These are phyloP conservation scores for Trichosporon coremiiforme DNA, from an alignment of 1,284 basidiomycete species.

Conservation along the genomic window DNA sequence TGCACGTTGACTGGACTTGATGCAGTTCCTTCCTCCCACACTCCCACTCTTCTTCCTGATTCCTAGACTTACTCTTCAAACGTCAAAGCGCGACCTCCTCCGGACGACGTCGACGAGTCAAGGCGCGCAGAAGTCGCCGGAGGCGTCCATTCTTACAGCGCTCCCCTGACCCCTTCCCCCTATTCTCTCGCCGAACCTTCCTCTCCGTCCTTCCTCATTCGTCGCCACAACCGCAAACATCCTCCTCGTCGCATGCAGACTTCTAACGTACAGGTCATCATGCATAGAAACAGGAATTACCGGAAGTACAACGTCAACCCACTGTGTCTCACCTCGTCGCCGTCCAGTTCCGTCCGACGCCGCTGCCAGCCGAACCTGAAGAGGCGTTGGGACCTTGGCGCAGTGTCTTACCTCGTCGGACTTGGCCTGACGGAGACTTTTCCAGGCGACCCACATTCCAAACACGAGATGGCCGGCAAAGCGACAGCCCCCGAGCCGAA, in stretches of 20 bases:
- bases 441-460: neutral
- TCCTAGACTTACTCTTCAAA: neutral
- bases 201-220: neutral
- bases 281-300: neutral
- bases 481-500: neutral
- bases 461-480: too few relatives aligned
- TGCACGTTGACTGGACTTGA: neutral
- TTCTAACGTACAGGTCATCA: neutral
- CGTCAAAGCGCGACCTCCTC: neutral
- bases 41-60: neutral
- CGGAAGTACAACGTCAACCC: neutral
- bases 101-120: neutral
- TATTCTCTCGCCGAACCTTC: neutral
- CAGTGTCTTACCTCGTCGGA: neutral
- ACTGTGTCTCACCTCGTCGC: neutral
- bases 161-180: neutral
- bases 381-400: conserved; percentile 3
- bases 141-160: neutral
- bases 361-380: conserved; percentile 4
- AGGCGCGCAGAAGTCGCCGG: neutral
- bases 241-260: neutral
- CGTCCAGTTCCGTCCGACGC: neutral
- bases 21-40: neutral
- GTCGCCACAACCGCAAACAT: neutral
- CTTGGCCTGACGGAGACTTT: neutral